phyloP scores from a whole-genome alignment of 495 filamentous ascomycete genomes.

The Penicillium soppii region DNA sequence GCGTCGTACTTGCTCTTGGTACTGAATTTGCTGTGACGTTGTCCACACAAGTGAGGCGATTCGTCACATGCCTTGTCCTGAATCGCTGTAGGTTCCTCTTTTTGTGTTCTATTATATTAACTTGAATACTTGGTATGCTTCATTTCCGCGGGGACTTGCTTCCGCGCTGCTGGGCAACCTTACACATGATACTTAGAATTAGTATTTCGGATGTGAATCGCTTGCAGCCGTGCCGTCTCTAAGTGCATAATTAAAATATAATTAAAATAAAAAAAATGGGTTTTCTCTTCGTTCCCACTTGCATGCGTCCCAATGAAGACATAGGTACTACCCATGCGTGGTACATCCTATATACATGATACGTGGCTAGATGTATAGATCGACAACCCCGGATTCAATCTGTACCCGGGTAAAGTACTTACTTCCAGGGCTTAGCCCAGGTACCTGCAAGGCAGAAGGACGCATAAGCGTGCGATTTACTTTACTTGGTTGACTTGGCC shows the following conservation, averaged over 20 bases:
- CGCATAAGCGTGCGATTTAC: background rate
- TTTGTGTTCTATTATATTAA: background rate
- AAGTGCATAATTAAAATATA: too few species aligned
- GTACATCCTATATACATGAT: too few species aligned
- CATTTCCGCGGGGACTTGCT: background rate
- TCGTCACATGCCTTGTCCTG: background rate
- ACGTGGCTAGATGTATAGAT: background rate
- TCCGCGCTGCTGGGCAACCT: background rate
- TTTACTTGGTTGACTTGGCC: background rate
- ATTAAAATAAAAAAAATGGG: too few species aligned
- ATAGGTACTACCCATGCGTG: background rate
- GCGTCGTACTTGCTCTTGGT: background rate
- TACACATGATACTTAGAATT: background rate
- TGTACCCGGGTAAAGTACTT: background rate
- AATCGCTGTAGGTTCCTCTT: background rate
- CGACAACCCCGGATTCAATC: constrained; percentile 1
- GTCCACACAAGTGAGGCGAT: background rate
- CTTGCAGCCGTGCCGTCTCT: background rate
- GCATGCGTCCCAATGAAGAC: background rate
- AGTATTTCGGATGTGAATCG: background rate
- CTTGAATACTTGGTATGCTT: background rate
- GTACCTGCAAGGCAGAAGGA: background rate
- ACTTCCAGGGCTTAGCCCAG: background rate
- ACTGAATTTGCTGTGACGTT: background rate
- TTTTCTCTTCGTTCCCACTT: background rate